Evolutionary conservation across 148 eudicot genomes (phyloP).

Genomic region (Euryodendron excelsum): DNA sequence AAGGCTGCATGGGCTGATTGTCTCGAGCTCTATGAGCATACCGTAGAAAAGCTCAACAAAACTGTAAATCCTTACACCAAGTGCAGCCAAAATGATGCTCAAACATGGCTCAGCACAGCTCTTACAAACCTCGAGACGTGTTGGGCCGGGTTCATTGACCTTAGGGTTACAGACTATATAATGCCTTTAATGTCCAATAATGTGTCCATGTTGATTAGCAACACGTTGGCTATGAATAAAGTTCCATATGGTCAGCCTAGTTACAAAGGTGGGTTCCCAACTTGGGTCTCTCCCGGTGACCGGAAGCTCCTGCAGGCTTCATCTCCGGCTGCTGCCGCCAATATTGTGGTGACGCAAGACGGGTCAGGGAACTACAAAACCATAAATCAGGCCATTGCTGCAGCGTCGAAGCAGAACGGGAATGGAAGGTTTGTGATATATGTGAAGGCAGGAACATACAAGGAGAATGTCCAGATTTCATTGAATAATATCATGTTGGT

Average conservation of each 20-base stretch:
- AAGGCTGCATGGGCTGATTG: conserved; percentile 72
- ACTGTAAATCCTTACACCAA: conserved; percentile 26
- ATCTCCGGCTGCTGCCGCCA: conserved; percentile 22
- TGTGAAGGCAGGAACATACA: conserved; percentile 64
- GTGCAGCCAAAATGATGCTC: conserved; percentile 38
- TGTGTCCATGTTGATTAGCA: conserved; percentile 51
- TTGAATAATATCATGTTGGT: conserved; percentile 54
- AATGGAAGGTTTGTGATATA: conserved; percentile 61
- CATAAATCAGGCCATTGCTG: conserved; percentile 49
- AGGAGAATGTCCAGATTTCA: conserved; percentile 47
- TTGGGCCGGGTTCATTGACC: conserved; percentile 46
- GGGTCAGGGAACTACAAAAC: conserved; percentile 68
- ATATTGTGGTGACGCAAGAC: conserved; percentile 72
- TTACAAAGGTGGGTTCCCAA: conserved; percentile 34
- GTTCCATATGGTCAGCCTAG: conserved; percentile 9
- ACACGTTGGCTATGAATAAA: conserved; percentile 57
- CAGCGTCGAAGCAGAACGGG: conserved; percentile 36
- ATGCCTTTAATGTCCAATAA: conserved; percentile 39
- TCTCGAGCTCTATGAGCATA: conserved; percentile 55
- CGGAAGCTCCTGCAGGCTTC: conserved; percentile 44
- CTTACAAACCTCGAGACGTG: conserved; percentile 70
- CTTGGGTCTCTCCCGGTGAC: conserved; percentile 51
- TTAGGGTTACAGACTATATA: conserved; percentile 31
- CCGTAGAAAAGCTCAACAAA: conserved; percentile 44
- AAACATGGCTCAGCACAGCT: conserved; percentile 80